Evolutionary conservation across 192 early-diverging fungal genomes (phyloP), one percentile per base, ranked within the genome.

Genomic region (Podochytrium sp.): DNA sequence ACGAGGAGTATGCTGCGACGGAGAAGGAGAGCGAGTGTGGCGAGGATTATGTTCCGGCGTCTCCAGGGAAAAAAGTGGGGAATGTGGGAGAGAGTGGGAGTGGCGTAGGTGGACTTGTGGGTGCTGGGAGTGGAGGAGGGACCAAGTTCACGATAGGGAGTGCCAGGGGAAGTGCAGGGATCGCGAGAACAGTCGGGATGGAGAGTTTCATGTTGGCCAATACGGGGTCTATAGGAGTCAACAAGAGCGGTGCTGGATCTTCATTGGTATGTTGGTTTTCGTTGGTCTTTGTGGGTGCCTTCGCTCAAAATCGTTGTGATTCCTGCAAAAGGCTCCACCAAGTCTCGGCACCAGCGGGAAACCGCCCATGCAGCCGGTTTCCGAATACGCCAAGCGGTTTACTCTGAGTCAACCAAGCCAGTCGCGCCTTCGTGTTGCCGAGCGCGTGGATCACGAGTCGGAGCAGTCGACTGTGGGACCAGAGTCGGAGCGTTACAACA

Each of bases 331-430:
- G 59, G n/a, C 27, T 5, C 64, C 40, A 30, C 64, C 64, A 16
- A 41, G 49, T 65, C 64, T 65, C 20, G 64, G 64, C 27, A 49
- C 18, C 1, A 65, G 64, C 32, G 23, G 20, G 29, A 51, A 18
- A 49, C 10, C 25, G 41, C 25, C 43, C 18, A 65, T 61, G 64
- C 59, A 39, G 18, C 64, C 64, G 12, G 64, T 65, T 10, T 49
- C 41, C 23, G 20, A 18, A 12, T 65, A 65, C 29, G 64, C 64
- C 7, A 43, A 35, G n/a, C 64, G 43, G 23, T 65, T 49, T 32
- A 38, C 42, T 49, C 6, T 49, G 27, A 65, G 64, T 51, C 64
- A 65, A 51, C 20, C 64, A 7, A 41, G 64, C 30, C 52, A 55
- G 52, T 23, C 16, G 7, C 20, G 20, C 23, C 52, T 7, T 7